Conservation (phyloP, 208 protist species). For the Endotrypanum monterogeii region DNA sequence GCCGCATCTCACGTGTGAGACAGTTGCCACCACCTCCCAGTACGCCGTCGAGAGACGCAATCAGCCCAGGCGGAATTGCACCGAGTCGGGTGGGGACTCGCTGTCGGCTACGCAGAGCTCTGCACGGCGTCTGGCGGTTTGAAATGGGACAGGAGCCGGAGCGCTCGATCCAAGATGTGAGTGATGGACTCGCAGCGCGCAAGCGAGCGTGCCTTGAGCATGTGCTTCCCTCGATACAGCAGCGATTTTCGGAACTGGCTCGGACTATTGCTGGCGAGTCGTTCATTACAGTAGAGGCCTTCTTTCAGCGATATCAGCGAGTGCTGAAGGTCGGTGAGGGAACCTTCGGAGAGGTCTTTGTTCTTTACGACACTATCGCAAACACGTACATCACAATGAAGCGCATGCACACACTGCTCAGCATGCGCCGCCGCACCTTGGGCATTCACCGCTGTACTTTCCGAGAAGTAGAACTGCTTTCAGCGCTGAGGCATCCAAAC, state of each 20-base stretch:
- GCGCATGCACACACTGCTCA: conserved; percentile 69
- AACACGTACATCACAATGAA: conserved; percentile 86
- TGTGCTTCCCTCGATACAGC: conserved; percentile 20
- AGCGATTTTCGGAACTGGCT: conserved; percentile 24
- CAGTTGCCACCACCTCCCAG: neutral
- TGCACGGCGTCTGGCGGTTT: neutral
- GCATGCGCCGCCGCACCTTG: conserved; percentile 39
- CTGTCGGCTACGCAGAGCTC: neutral
- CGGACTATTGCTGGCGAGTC: neutral
- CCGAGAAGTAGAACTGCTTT: conserved; percentile 73
- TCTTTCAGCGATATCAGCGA: conserved; percentile 61
- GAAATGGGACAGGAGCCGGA: neutral
- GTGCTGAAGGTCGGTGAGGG: conserved; percentile 86
- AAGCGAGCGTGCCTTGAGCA: conserved; percentile 25
- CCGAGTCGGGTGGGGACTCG: neutral
- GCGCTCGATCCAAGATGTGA: neutral
- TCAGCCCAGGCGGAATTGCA: neutral
- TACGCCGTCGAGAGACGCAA: neutral
- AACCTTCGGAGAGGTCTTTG: conserved; percentile 85
- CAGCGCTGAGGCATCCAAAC: conserved; percentile 74
- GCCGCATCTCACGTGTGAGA: neutral
- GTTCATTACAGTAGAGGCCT: conserved; percentile 13
- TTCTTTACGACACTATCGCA: conserved; percentile 77
- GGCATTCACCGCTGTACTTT: conserved; percentile 79
- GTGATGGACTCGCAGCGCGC: conserved; percentile 8